Percentiles rank a stretch among this genome's conserved stretches.
phyloP scores from a whole-genome alignment of 1,284 basidiomycete genomes.

The Golubevia pallescens region DNA sequence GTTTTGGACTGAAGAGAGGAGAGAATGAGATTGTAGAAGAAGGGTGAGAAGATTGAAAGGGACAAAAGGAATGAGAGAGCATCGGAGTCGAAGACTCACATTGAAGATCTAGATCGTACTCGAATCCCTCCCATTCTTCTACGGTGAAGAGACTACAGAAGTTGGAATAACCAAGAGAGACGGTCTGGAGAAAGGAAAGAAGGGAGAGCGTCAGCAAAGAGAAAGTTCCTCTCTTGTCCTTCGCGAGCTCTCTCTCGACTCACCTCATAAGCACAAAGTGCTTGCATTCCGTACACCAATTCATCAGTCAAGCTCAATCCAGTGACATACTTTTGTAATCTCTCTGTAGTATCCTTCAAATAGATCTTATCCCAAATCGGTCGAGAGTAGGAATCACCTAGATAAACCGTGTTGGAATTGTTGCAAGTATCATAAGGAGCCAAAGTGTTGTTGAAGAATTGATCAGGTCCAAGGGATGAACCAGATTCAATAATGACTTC shows the following conservation, averaged over 20 bases:
- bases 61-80: constrained; percentile 1
- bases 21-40: not conserved
- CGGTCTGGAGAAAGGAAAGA: constrained; percentile 68
- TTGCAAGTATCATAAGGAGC: constrained; percentile 74
- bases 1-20: constrained; percentile 69
- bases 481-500: constrained; percentile 49
- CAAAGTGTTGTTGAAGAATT: constrained; percentile 79
- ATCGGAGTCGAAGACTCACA: constrained; percentile 63
- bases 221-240: not conserved
- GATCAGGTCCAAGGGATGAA: constrained; percentile 12
- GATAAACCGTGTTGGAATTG: constrained; percentile 68
- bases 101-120: constrained; percentile 70
- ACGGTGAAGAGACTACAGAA: constrained; percentile 89
- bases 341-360: constrained; percentile 28
- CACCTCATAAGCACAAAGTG: constrained; percentile 81
- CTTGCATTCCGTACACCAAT: constrained; percentile 44
- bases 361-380: constrained; percentile 62
- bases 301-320: constrained; percentile 65
- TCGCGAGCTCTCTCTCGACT: constrained; percentile 13
- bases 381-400: constrained; percentile 70
- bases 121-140: constrained; percentile 86
- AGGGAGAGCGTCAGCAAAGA: not conserved
- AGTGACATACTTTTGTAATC: constrained; percentile 41
- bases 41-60: no score
- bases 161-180: constrained; percentile 83